These are phyloP conservation scores for Penicillium sp. DNA, from an alignment of 2,329 filamentous ascomycete species.

Conservation along the genomic window DNA sequence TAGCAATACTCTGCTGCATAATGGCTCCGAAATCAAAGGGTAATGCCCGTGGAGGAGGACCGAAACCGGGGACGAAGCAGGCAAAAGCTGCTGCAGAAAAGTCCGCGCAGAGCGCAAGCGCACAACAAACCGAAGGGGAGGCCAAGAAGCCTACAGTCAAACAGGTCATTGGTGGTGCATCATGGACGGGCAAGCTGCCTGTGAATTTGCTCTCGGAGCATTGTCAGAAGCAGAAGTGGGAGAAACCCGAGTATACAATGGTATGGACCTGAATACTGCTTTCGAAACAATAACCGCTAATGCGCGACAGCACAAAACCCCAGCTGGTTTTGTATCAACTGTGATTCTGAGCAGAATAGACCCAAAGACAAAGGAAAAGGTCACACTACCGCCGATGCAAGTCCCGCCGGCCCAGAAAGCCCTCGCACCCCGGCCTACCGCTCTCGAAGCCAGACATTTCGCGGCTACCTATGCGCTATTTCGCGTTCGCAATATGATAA, in stretches of 20 bases:
- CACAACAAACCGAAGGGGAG: slow-evolving; percentile 33
- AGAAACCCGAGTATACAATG: slow-evolving; percentile 86
- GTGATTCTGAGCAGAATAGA: slow-evolving; percentile 73
- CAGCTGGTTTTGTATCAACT: slow-evolving; percentile 72
- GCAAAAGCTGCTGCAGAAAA: slow-evolving; percentile 37
- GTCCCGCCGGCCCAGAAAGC: slow-evolving; percentile 73
- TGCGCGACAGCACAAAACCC: slow-evolving; percentile 53
- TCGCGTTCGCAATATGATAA: slow-evolving; percentile 90
- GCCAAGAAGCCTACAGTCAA: slow-evolving; percentile 59
- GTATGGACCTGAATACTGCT: slow-evolving; percentile 37
- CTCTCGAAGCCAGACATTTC: slow-evolving; percentile 88
- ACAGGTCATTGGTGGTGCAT: slow-evolving; percentile 87
- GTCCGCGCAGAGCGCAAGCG: slow-evolving; percentile 28
- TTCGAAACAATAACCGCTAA: not conserved
- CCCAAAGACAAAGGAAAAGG: slow-evolving; percentile 75
- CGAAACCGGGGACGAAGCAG: slow-evolving; percentile 39
- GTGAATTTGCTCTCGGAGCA: slow-evolving; percentile 91
- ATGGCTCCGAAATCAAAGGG: slow-evolving; percentile 43
- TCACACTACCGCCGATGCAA: slow-evolving; percentile 73
- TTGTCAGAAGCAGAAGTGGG: slow-evolving; percentile 94
- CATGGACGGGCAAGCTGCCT: slow-evolving; percentile 95
- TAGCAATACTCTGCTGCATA: slow-evolving; percentile 14
- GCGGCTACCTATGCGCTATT: slow-evolving; percentile 89
- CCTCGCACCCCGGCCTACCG: slow-evolving; percentile 69
- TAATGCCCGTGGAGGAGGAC: slow-evolving; percentile 31